These are phyloP conservation scores for Spergularia azorica DNA, from an alignment of 179 eudicot genomes.

Conservation along the genomic window DNA sequence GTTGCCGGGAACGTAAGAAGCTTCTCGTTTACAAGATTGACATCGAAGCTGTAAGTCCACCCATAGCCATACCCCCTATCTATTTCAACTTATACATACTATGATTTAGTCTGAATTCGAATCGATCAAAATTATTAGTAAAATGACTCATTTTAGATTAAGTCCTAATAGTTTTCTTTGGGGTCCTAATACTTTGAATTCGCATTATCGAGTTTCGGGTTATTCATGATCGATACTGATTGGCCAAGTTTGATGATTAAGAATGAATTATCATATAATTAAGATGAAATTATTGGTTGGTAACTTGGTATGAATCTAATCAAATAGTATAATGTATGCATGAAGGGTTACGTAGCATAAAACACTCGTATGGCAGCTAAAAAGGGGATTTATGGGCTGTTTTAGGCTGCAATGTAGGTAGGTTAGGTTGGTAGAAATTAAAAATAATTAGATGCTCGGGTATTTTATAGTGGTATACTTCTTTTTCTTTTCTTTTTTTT, in stretches of 20 bases:
- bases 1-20: constrained; percentile 92
- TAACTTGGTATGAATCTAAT: too few relatives aligned
- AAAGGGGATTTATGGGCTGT: constrained; percentile 11
- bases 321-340: not conserved
- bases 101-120: too few relatives aligned
- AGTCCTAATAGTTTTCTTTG: too few relatives aligned
- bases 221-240: too few relatives aligned
- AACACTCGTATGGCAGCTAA: constrained; percentile 20
- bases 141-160: too few relatives aligned
- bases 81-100: too few relatives aligned
- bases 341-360: not conserved
- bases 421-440: constrained; percentile 21
- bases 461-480: not conserved
- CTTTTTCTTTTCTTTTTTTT: not conserved
- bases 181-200: too few relatives aligned
- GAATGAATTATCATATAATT: not conserved
- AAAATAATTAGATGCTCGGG: constrained; percentile 20
- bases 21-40: constrained; percentile 89
- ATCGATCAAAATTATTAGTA: too few relatives aligned
- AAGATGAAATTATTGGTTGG: not conserved
- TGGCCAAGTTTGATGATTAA: too few relatives aligned
- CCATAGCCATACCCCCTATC: not conserved
- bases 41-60: constrained; percentile 85
- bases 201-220: too few relatives aligned
- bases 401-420: constrained; percentile 15